phyloP scores from a whole-genome alignment of 2,329 filamentous ascomycete genomes.

The Colletotrichum sp. region DNA sequence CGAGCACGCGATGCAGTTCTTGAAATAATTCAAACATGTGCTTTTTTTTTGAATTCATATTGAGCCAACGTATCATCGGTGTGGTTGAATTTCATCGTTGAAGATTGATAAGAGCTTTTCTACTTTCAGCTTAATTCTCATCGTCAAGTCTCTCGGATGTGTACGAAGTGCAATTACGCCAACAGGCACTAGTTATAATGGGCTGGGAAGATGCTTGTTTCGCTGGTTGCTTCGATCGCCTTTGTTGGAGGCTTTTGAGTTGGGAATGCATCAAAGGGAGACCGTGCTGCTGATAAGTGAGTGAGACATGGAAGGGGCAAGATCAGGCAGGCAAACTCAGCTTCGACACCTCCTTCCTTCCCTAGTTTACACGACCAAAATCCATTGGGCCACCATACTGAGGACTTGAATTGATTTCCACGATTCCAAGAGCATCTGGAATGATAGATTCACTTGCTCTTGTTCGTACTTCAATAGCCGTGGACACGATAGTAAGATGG shows the following conservation, averaged over 20 bases:
- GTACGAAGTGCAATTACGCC: background rate
- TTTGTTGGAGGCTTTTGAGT: background rate
- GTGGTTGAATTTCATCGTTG: too few relatives aligned
- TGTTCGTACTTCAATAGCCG: background rate
- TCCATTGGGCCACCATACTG: background rate
- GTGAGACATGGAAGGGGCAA: background rate
- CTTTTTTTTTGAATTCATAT: background rate
- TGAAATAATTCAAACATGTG: background rate
- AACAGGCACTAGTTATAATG: background rate
- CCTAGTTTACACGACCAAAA: rapidly evolving
- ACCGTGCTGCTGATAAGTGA: background rate
- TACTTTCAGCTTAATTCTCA: too few relatives aligned
- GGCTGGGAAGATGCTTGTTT: background rate
- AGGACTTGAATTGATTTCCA: background rate
- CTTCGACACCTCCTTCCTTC: background rate
- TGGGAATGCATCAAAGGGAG: rapidly evolving
- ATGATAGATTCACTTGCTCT: background rate
- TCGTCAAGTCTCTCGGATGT: too few relatives aligned
- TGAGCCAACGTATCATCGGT: too few relatives aligned
- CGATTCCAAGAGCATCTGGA: background rate
- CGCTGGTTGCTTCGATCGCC: background rate
- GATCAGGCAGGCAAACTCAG: background rate
- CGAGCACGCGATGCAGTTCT: background rate
- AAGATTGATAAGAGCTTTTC: too few relatives aligned
- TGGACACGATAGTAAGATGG: background rate